Conservation (phyloP, 2,329 filamentous ascomycete genomes). For the Monilinia aucupariae region DNA sequence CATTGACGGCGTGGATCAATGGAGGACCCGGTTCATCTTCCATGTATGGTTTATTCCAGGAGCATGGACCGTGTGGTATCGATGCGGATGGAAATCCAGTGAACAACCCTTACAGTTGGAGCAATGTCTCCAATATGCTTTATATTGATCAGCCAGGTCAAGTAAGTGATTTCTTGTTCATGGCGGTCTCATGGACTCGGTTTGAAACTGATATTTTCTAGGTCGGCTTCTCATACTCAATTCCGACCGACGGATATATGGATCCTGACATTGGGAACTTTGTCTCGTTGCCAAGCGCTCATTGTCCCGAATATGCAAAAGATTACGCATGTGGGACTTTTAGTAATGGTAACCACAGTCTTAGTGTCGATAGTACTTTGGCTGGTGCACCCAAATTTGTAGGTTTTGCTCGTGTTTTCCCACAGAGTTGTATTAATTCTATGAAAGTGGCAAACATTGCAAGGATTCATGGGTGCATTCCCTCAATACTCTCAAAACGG, state of each 20-base stretch:
- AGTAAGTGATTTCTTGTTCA: slow-evolving; percentile 13
- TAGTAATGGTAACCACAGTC: slow-evolving; percentile 44
- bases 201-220: slow-evolving; percentile 8
- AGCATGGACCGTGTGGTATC: slow-evolving; percentile 46
- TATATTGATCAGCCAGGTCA: slow-evolving; percentile 34
- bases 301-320: slow-evolving; percentile 46
- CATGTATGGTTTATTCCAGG: slow-evolving; percentile 57
- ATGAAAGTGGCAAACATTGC: slow-evolving; percentile 46
- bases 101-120: slow-evolving; percentile 54
- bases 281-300: slow-evolving; percentile 42
- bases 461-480: slow-evolving; percentile 59
- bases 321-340: slow-evolving; percentile 54
- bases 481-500: slow-evolving; percentile 45
- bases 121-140: slow-evolving; percentile 50
- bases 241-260: slow-evolving; percentile 25
- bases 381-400: slow-evolving; percentile 53
- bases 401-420: background rate
- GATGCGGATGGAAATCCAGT: slow-evolving; percentile 38
- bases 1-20: slow-evolving; percentile 59
- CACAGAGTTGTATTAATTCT: background rate
- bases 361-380: slow-evolving; percentile 48
- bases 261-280: slow-evolving; percentile 30
- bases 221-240: slow-evolving; percentile 38
- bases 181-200: background rate
- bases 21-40: slow-evolving; percentile 60